Base-by-base conservation (phyloP, 805 yeast genomes). In the Pichia gijzeniarum region DNA sequence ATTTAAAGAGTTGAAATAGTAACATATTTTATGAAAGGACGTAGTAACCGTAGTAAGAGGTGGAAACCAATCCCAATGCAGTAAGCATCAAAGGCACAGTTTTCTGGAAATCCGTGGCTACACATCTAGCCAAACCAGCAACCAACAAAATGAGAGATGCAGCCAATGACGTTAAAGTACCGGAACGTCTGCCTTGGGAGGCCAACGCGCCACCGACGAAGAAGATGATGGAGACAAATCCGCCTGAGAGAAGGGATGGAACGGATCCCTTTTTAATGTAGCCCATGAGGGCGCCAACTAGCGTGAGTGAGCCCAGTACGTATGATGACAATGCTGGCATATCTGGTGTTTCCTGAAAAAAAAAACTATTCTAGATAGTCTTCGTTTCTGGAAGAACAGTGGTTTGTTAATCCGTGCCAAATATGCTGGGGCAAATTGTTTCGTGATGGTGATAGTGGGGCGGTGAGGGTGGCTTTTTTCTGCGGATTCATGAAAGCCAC, bases 231-330 rank as follows among this genome's bases (percentile, higher is more conserved):
- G 84, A 72, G 51, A 85, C 69, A 1, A 79, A 64, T 9, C 76
- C 52, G 34, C 97, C 97, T 1, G 91, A 95, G 40, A 79, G 66
- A 44, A 90, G 71, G 0, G 96, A 87, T 19, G 95, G 95, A 32
- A 82, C 58, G 2, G 95, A 85, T 12, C 82, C 76, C 55, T 84
- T 83, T 43, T 79, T 79, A 44, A 55, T 52, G 43, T 57, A 64
- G 3, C 66, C 69, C 54, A 59, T 53, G 21, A 56, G 37, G 27
- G 68, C 67, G 20, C 69, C 69, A 48, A 54, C 39, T 10, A 64
- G 45, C 7, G 65, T 50, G 17, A 64, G 44, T 1, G 53, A 36
- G 12, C 55, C 54, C n/a, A 52, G 37, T 3, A 48, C 21, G 17
- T 43, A 50, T 13, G 50, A 38, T 16, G 53, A 47, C 40, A 44